Evolutionary conservation across 768 basidiomycete species (phyloP).

Genomic region (Lactarius sanguifluus): DNA sequence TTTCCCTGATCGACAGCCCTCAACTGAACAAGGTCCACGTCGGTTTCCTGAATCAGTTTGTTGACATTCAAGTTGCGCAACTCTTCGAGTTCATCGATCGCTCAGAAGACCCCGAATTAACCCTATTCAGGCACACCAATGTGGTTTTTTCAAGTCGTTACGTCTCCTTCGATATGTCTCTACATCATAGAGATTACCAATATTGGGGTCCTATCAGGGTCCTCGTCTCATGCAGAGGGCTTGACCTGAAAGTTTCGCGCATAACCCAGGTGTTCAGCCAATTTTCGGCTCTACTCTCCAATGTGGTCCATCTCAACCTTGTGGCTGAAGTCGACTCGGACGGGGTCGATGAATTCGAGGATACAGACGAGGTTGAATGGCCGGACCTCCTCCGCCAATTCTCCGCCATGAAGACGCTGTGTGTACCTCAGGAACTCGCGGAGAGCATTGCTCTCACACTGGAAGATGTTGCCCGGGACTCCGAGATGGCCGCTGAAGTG

Average conservation of each 20-base stretch:
- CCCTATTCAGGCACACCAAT: not conserved
- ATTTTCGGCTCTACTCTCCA: not conserved
- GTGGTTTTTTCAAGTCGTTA: not conserved
- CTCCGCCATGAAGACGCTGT: no score
- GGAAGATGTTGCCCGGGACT: no score
- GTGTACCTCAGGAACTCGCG: no score
- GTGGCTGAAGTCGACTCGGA: no score
- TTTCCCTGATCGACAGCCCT: constrained; percentile 5
- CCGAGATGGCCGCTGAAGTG: no score
- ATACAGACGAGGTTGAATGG: no score
- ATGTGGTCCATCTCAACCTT: not conserved
- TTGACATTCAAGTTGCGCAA: not conserved
- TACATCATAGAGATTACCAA: no score
- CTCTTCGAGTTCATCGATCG: not conserved
- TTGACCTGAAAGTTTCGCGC: not conserved
- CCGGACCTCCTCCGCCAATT: no score
- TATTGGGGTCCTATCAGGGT: no score
- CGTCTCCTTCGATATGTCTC: not conserved
- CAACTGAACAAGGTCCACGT: not conserved
- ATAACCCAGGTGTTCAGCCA: not conserved
- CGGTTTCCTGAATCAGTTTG: not conserved
- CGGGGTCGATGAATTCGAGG: no score
- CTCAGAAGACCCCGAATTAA: not conserved
- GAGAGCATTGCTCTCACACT: no score
- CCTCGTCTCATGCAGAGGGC: not conserved